These are phyloP conservation scores for Chaetomium olivaceum DNA, from an alignment of 2,329 filamentous ascomycete genomes.

Conservation along the genomic window DNA sequence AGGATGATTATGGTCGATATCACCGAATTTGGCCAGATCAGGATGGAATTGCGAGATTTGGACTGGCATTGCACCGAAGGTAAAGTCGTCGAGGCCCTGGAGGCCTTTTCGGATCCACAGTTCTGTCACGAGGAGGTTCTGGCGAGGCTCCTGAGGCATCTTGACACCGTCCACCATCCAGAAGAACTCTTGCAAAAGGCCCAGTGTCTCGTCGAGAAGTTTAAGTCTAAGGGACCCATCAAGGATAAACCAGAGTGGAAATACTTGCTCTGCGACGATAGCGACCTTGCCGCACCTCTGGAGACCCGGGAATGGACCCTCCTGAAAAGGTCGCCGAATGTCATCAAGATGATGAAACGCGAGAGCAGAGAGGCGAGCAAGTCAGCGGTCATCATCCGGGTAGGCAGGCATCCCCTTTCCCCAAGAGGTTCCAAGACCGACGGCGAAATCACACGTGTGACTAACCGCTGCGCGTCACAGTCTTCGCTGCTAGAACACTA, in stretches of 20 bases:
- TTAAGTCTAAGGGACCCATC: not conserved
- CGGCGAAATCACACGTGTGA: not conserved
- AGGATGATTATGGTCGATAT: conserved; percentile 15
- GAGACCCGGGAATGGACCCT: not conserved
- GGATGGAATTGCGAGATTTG: conserved; percentile 12
- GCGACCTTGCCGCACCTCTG: not conserved
- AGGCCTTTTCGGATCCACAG: not conserved
- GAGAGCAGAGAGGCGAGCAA: conserved; percentile 3
- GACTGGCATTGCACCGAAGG: conserved; percentile 12
- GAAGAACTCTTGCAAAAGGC: conserved; percentile 1
- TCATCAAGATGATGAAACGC: conserved; percentile 15
- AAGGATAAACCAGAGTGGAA: conserved; percentile 6
- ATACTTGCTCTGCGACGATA: conserved; percentile 7
- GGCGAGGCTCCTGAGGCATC: not conserved
- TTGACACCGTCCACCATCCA: conserved; percentile 9
- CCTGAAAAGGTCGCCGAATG: not conserved
- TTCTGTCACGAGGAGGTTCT: not conserved
- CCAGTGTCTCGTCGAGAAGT: not conserved
- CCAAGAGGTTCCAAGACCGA: not conserved
- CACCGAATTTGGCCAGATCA: conserved; percentile 8
- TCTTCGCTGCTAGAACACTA: conserved; percentile 9
- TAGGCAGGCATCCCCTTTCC: not conserved
- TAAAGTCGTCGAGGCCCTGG: not conserved
- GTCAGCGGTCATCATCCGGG: conserved; percentile 8
- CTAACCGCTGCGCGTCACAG: conserved; percentile 2